A percentile compares a stretch with the other conserved stretches of the same genome.
phyloP scores from a whole-genome alignment of 2,329 filamentous ascomycete genomes.

The Exophiala oligosperma region DNA sequence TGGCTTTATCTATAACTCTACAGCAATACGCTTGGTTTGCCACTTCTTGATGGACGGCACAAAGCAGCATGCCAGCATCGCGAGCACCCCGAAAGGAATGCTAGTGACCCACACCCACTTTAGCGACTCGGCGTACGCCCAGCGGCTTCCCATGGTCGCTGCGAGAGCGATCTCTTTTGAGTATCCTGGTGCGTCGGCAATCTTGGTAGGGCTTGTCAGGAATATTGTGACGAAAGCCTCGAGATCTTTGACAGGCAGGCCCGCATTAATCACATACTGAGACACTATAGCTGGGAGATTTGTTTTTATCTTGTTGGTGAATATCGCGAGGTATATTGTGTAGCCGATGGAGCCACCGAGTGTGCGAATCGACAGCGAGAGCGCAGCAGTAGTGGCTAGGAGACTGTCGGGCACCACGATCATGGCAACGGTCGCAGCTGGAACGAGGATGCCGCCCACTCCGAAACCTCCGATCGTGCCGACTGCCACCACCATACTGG shows the following conservation, averaged over 20 bases:
- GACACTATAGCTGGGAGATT: conserved; percentile 42
- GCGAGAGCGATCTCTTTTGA: neutral
- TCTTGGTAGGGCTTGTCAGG: conserved; percentile 8
- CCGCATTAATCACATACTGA: conserved; percentile 19
- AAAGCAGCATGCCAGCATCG: conserved; percentile 8
- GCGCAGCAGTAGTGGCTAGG: conserved; percentile 67
- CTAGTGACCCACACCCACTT: conserved; percentile 14
- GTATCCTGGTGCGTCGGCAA: conserved; percentile 19
- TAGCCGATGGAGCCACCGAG: conserved; percentile 67
- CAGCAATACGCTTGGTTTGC: conserved; percentile 11
- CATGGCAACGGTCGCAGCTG: conserved; percentile 23
- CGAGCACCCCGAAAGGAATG: conserved; percentile 10
- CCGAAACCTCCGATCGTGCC: conserved; percentile 64
- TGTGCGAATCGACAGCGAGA: conserved; percentile 68
- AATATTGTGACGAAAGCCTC: conserved; percentile 15
- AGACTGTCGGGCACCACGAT: conserved; percentile 56
- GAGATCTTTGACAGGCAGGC: conserved; percentile 8
- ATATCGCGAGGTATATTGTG: conserved; percentile 56
- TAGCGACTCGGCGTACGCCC: conserved; percentile 8
- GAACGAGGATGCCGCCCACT: conserved; percentile 58
- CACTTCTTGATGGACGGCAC: conserved; percentile 6
- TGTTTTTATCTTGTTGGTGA: conserved; percentile 45
- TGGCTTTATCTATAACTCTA: neutral
- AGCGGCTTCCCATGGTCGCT: conserved; percentile 9
- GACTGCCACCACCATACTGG: conserved; percentile 54